Evolutionary conservation across 352 stramenopile genomes (phyloP), one percentile per base, ranked within the genome.

Genomic region (Pythium aphanidermatum): DNA sequence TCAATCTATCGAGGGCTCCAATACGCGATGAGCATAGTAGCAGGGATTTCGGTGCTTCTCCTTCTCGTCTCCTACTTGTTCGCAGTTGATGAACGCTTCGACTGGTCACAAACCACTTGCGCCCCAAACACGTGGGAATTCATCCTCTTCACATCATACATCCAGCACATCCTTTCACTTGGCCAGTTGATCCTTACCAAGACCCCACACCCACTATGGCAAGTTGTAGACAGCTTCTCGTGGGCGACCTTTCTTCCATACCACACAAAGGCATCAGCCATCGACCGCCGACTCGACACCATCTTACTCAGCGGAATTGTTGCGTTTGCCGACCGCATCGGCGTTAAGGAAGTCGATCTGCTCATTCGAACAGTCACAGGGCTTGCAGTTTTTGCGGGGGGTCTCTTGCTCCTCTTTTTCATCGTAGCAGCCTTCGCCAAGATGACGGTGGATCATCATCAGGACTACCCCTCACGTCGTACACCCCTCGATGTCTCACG

Each of bases 121-220:
- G n/a, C 53, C 6, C 62, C 62, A 11, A 71, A 66, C 32, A 56
- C 47, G 30, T 71, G 62, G 62, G 62, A 71, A 30, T 56, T 68
- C 27, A 35, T 59, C 0, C 32, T 63, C 12, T 67, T 59, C 45
- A 40, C 53, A 11, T 41, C 31, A 11, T 71, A 65, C 25, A 13
- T 68, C 4, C 62, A 71, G 39, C 42, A 55, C 9, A 54, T 71
- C 19, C 17, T 38, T 17, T 56, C 57, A n/a, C 19, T 64, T 2
- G 58, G 46, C 3, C 37, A 63, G 12, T 24, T 59, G 13, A 54
- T 40, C 14, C 41, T 64, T 8, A n/a, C 46, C 25, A 55, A 62
- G 33, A 45, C 46, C 10, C 62, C 62, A 1, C 19, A 56, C 11
- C 45, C 45, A 31, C 48, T 60, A 2, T 53, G 56, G 43, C 41